Evolutionary conservation across 73 alveolate species (phyloP), one percentile per base, ranked within the genome.

Genomic region (Effrenium voratum): DNA sequence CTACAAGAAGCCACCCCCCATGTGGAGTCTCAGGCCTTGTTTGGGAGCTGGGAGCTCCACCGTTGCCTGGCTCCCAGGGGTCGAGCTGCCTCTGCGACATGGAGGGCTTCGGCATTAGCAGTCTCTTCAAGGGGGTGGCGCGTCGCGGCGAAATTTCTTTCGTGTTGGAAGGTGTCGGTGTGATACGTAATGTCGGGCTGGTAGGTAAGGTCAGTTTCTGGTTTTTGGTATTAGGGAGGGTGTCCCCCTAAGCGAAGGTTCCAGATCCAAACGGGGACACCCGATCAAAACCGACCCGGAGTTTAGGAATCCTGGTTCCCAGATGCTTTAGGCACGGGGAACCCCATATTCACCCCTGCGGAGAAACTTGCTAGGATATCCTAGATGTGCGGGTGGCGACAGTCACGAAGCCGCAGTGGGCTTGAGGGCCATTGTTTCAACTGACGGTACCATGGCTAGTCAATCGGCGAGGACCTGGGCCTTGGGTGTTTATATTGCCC

Each of bases 21-120:
- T 52, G 63, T 52, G 19, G 63, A 52, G 8, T 8, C 26, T 19
- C 63, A 52, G 19, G 8, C 26, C 19, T 52, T 8, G 19, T 8
- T 8, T 52, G 63, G 63, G 19, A 19, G 63, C 63, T 52, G 63
- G 19, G 19, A 52, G 63, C 19, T 8, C 19, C 19, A 12, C 19
- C 63, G 8, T 52, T 52, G 63, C 19, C 19, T 12, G 8, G 8
- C 63, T 52, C 19, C 63, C 19, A 52, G 63, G 63, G 49, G 92
- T 72, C 73, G 28, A 82, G 92, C 92, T 82, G 49, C n/a, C 34
- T 82, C 52, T 82, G 92, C 34, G 92, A 82, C 92, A 82, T 82
- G 92, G 92, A 82, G 92, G 92, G 92, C 76, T 82, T 82, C 15
- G 92, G 92, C n/a, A 13, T 82, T 34, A 59, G 92, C 22, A 60